Evolutionary conservation across 176 grass and related monocot species (phyloP).

Genomic region (Oryza punctata): DNA sequence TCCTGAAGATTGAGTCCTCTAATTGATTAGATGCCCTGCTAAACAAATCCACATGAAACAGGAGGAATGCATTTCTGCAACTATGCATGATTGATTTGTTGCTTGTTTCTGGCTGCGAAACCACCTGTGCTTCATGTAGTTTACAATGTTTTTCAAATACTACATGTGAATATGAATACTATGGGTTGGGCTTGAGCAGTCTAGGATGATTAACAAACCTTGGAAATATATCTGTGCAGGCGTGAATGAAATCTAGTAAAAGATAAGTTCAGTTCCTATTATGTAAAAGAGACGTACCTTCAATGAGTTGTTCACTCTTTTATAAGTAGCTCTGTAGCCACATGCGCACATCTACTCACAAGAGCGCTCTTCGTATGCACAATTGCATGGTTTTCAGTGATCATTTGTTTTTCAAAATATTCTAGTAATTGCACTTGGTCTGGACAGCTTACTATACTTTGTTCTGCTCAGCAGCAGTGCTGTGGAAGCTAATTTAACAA

Average conservation of each 20-base stretch:
- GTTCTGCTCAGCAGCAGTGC: too few species aligned
- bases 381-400: not conserved
- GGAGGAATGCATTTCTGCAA: not conserved
- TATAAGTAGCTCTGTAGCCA: not conserved
- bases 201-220: not conserved
- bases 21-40: not conserved
- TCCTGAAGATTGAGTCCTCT: not conserved
- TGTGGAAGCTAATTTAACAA: not conserved
- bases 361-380: not conserved
- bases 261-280: not conserved
- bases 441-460: not conserved
- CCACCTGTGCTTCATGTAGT: not conserved
- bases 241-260: not conserved
- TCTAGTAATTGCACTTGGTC: not conserved
- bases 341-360: not conserved
- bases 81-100: not conserved
- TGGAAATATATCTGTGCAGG: not conserved
- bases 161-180: not conserved
- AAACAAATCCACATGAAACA: not conserved
- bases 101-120: not conserved
- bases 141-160: not conserved
- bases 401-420: not conserved
- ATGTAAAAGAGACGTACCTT: too few species aligned
- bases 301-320: not conserved
- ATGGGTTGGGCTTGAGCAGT: not conserved